These are phyloP conservation scores for Fraxinus nigra DNA, from an alignment of 305 asterid genomes.

Conservation along the genomic window DNA sequence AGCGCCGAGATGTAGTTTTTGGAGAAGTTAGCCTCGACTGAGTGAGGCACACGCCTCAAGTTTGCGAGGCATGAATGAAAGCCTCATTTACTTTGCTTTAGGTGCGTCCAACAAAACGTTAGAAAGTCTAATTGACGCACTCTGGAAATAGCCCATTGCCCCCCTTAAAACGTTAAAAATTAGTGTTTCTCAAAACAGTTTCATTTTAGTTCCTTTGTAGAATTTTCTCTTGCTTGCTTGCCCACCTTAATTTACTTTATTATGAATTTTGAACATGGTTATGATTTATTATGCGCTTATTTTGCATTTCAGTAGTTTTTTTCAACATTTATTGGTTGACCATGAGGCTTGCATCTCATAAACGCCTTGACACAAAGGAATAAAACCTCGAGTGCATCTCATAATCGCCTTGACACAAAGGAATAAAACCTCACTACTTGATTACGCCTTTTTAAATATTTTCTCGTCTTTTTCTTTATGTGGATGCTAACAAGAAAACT, in stretches of 20 bases:
- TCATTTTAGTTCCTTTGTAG: not conserved
- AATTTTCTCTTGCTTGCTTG: not conserved
- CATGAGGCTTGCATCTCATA: not conserved
- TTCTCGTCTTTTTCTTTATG: not conserved
- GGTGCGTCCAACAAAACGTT: not conserved
- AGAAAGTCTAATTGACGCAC: not conserved
- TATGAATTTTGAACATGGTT: not conserved
- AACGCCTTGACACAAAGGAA: not conserved
- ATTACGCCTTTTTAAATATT: not conserved
- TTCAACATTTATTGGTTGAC: not conserved
- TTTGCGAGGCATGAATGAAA: not conserved
- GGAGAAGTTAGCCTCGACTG: not conserved
- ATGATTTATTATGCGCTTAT: not conserved
- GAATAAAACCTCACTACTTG: not conserved
- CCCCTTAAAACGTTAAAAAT: not conserved
- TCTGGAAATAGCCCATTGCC: not conserved
- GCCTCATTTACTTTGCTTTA: not conserved
- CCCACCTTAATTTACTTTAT: not conserved
- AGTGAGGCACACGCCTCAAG: not conserved
- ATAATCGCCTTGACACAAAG: not conserved
- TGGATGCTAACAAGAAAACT: not conserved
- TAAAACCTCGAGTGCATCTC: not conserved
- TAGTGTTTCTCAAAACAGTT: not conserved
- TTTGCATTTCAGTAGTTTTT: not conserved
- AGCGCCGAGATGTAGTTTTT: not conserved